These are phyloP conservation scores for Guyanaporus albipodus DNA, from an alignment of 768 basidiomycete genomes.

Conservation along the genomic window DNA sequence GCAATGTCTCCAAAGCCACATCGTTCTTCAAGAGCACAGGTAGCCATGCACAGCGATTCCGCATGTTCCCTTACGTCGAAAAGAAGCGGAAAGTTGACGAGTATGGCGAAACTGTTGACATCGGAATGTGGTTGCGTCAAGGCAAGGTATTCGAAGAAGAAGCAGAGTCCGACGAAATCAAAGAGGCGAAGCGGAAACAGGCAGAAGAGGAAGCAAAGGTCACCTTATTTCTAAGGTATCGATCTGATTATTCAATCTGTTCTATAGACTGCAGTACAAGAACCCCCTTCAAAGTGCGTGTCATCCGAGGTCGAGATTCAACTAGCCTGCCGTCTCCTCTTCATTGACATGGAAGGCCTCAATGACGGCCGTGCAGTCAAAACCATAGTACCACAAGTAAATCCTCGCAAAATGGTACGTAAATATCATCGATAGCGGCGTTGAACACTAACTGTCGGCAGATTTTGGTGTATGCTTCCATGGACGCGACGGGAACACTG, in stretches of 20 bases:
- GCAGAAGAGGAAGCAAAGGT: slow-evolving; percentile 78
- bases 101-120: slow-evolving; percentile 93
- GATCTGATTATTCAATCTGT: slow-evolving; percentile 6
- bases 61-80: slow-evolving; percentile 98
- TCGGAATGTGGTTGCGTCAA: slow-evolving; percentile 92
- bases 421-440: neutral
- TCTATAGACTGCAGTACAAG: slow-evolving; percentile 65
- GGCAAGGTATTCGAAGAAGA: slow-evolving; percentile 90
- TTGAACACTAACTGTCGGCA: slow-evolving; percentile 28
- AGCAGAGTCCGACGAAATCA: slow-evolving; percentile 75
- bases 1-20: slow-evolving; percentile 84
- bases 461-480: slow-evolving; percentile 85
- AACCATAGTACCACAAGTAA: slow-evolving; percentile 93
- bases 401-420: slow-evolving; percentile 89
- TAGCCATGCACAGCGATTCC: slow-evolving; percentile 71
- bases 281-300: slow-evolving; percentile 90
- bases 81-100: slow-evolving; percentile 89
- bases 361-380: slow-evolving; percentile 97
- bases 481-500: slow-evolving; percentile 63
- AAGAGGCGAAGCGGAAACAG: slow-evolving; percentile 63
- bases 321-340: slow-evolving; percentile 81
- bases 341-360: slow-evolving; percentile 93
- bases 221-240: neutral
- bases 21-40: slow-evolving; percentile 83
- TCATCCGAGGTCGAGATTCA: slow-evolving; percentile 72